Conservation (phyloP, 2,329 filamentous ascomycete species). For the Leptographium procerum region DNA sequence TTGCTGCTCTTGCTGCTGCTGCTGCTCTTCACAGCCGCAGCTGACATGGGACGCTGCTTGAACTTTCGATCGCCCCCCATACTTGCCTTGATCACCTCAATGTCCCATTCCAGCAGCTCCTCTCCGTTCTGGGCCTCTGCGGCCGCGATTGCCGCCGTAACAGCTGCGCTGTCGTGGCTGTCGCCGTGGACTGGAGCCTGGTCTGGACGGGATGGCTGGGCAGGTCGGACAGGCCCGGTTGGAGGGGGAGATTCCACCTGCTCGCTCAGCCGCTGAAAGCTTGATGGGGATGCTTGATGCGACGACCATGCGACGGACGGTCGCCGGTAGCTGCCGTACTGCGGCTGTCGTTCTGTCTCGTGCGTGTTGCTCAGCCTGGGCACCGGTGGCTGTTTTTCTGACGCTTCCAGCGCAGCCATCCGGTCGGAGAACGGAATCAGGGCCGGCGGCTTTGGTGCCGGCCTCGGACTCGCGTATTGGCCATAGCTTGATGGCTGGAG, state of each 20-base stretch:
- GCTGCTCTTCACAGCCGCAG: not conserved
- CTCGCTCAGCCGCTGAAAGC: not conserved
- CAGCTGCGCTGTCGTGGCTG: not conserved
- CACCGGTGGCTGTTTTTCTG: not conserved
- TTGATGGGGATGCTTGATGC: not conserved
- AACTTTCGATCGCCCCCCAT: not conserved
- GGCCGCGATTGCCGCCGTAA: not conserved
- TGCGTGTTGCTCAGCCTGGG: not conserved
- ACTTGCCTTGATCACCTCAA: slow-evolving; percentile 10
- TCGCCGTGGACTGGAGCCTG: not conserved
- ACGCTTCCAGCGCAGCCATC: not conserved
- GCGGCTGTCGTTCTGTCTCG: not conserved
- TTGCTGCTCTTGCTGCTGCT: too few relatives aligned
- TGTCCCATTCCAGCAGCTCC: slow-evolving; percentile 9
- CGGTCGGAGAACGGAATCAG: not conserved
- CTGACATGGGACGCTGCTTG: too few relatives aligned
- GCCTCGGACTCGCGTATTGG: not conserved
- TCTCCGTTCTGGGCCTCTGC: slow-evolving; percentile 1
- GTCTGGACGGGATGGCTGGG: not conserved
- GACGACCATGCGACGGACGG: not conserved
- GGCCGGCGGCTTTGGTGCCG: not conserved
- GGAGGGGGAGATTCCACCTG: too few relatives aligned
- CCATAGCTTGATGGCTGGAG: not conserved
- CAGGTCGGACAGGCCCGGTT: too few relatives aligned
- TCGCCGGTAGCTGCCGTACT: not conserved